Conservation (phyloP, 352 stramenopile genomes). For the Plasmopara muralis region DNA sequence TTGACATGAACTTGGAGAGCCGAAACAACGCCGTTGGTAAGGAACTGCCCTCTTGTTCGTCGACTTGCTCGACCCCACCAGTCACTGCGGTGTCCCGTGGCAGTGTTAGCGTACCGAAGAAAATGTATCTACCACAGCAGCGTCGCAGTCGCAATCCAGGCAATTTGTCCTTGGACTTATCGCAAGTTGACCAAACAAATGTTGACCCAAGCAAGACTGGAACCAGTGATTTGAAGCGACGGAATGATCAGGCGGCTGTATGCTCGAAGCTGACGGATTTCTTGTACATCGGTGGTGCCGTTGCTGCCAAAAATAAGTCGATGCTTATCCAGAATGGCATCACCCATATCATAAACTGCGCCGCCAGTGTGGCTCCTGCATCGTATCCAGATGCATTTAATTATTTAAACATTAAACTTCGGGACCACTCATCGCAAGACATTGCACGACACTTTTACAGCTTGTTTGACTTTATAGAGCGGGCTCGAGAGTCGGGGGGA, state of each 20-base stretch:
- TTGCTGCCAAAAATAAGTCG: conserved; percentile 73
- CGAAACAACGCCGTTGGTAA: conserved; percentile 9
- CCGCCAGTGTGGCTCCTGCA: conserved; percentile 62
- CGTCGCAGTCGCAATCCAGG: conserved; percentile 69
- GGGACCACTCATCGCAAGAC: conserved; percentile 83
- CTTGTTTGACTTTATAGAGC: conserved; percentile 86
- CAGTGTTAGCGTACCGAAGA: conserved; percentile 32
- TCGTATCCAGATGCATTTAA: conserved; percentile 73
- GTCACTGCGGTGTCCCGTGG: conserved; percentile 7
- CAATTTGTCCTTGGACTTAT: conserved; percentile 76
- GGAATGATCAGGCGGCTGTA: conserved; percentile 52
- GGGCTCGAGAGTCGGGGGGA: conserved; percentile 49
- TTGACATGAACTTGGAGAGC: conserved; percentile 30
- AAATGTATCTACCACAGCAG: conserved; percentile 35
- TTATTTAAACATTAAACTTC: conserved; percentile 85
- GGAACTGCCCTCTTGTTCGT: conserved; percentile 20
- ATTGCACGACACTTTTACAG: conserved; percentile 83
- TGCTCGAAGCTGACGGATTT: conserved; percentile 84
- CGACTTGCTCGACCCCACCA: conserved; percentile 12
- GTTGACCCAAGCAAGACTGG: conserved; percentile 19
- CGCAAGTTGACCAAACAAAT: conserved; percentile 51
- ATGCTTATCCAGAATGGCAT: conserved; percentile 63
- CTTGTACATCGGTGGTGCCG: conserved; percentile 79
- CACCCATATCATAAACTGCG: conserved; percentile 88
- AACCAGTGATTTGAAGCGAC: conserved; percentile 22